Evolutionary conservation across 2,329 filamentous ascomycete species (phyloP).

Genomic region (Penicillium sp.): DNA sequence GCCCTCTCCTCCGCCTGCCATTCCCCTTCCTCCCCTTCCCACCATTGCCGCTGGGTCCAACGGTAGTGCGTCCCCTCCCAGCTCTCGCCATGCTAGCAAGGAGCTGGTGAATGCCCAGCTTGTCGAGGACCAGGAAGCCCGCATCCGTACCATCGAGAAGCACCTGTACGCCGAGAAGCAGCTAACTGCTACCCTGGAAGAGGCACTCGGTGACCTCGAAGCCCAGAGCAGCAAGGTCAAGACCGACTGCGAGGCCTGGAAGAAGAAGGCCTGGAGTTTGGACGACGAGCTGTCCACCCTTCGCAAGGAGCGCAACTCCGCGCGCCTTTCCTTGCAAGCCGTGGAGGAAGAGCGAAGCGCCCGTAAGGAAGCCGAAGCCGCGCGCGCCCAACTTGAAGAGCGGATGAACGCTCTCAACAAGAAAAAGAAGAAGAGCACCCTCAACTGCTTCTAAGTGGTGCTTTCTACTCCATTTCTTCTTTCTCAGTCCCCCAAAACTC

Average conservation of each 20-base stretch:
- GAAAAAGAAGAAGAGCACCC: slow-evolving; percentile 90
- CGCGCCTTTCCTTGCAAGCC: slow-evolving; percentile 71
- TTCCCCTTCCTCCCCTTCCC: slow-evolving; percentile 91
- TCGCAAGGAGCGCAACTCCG: slow-evolving; percentile 59
- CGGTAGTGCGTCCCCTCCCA: slow-evolving; percentile 57
- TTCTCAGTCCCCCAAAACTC: background rate
- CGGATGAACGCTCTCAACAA: slow-evolving; percentile 89
- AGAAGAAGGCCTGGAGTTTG: slow-evolving; percentile 75
- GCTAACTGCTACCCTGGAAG: slow-evolving; percentile 89
- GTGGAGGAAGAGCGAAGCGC: slow-evolving; percentile 97
- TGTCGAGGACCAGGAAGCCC: slow-evolving; percentile 91
- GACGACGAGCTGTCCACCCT: slow-evolving; percentile 62
- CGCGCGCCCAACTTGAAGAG: slow-evolving; percentile 85
- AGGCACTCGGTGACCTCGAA: slow-evolving; percentile 92
- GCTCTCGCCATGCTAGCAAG: slow-evolving; percentile 75
- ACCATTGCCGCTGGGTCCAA: slow-evolving; percentile 53
- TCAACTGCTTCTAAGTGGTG: slow-evolving; percentile 91
- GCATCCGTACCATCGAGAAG: slow-evolving; percentile 94
- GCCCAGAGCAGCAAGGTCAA: slow-evolving; percentile 89
- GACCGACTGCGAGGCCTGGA: slow-evolving; percentile 84
- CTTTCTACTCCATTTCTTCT: background rate
- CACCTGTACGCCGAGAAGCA: slow-evolving; percentile 95
- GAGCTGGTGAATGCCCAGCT: slow-evolving; percentile 76
- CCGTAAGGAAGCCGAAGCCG: slow-evolving; percentile 83
- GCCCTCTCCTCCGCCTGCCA: slow-evolving; percentile 90